Base-by-base conservation (phyloP, 805 yeast species). In the Spathaspora boniae region DNA sequence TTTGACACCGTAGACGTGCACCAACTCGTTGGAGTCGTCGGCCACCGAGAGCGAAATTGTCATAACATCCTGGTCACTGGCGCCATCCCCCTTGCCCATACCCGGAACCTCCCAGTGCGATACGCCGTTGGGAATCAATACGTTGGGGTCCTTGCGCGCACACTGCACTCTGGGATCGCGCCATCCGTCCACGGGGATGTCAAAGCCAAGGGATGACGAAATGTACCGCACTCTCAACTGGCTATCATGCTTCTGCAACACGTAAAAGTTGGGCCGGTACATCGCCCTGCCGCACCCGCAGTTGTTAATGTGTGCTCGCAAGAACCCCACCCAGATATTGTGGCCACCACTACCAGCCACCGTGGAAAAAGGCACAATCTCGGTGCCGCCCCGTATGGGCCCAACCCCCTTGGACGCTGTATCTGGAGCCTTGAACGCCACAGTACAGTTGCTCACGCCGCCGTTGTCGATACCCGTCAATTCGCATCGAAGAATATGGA, bases 241-340 rank as follows among this genome's bases (percentile, higher is more conserved):
- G 18, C 35, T 38, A 4, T 38, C 43, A 19, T 37, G 44, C 36
- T 43, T 51, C 6, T 47, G 43, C 2, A 59, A 35, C 5, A 64
- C 51, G 6, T 59, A 67, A 31, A 66, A 34, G 42, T 65, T 62
- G n/a, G 70, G 70, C 27, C 70, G 46, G 42, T 65, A 65, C 48
- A 62, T 52, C 16, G 49, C 46, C 11, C 37, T 33, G 12, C 68
- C 68, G 46, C 72, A 65, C 1, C 70, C 70, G 48, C 72, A 65
- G 3, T 38, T 36, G 15, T 41, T 36, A 11, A 65, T 37, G 36
- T 65, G 70, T 2, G 70, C 66, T 26, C 72, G 43, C 4, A 70
- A 64, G 33, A 65, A 56, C 2, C 68, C 68, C 3, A 62, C 36
- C 68, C 66, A 64, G 5, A 60, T 47, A 30, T 41, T 16, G n/a